phyloP scores from a whole-genome alignment of 371 early-diverging fungal genomes.

The Mortierella sp. region DNA sequence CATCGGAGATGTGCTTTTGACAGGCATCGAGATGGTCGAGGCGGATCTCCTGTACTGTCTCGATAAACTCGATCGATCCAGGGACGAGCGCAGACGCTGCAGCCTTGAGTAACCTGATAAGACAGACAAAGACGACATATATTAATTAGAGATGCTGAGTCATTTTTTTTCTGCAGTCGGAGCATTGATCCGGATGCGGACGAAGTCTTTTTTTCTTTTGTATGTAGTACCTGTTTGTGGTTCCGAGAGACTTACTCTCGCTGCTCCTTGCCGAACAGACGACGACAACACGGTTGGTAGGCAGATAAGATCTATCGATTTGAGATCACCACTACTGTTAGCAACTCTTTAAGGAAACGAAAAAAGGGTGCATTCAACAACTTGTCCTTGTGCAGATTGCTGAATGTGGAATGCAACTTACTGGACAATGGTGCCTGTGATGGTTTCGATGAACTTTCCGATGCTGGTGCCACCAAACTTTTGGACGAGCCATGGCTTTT shows the following conservation, averaged over 20 bases:
- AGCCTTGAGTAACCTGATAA: conserved; percentile 44
- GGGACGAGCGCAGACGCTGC: conserved; percentile 44
- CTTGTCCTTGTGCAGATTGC: neutral
- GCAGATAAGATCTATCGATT: conserved; percentile 64
- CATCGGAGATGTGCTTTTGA: conserved; percentile 66
- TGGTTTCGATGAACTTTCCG: conserved; percentile 82
- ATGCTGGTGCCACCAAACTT: conserved; percentile 94
- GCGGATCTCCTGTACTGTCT: conserved; percentile 85
- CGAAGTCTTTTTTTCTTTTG: no score
- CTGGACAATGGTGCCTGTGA: conserved; percentile 73
- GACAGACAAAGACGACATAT: neutral
- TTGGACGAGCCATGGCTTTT: conserved; percentile 79
- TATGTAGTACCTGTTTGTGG: conserved; percentile 59
- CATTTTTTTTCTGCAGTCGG: neutral
- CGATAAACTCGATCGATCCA: conserved; percentile 58
- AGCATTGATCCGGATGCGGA: neutral
- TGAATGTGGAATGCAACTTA: no score
- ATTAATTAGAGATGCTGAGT: neutral
- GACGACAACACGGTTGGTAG: conserved; percentile 78
- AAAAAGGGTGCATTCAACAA: conserved; percentile 10
- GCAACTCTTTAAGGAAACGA: neutral
- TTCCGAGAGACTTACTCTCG: conserved; percentile 82
- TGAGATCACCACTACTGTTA: neutral
- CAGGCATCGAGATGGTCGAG: conserved; percentile 86
- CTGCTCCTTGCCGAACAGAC: conserved; percentile 92